phyloP scores from a whole-genome alignment of 108 stramenopile species.

The Conticribra guillardii region DNA sequence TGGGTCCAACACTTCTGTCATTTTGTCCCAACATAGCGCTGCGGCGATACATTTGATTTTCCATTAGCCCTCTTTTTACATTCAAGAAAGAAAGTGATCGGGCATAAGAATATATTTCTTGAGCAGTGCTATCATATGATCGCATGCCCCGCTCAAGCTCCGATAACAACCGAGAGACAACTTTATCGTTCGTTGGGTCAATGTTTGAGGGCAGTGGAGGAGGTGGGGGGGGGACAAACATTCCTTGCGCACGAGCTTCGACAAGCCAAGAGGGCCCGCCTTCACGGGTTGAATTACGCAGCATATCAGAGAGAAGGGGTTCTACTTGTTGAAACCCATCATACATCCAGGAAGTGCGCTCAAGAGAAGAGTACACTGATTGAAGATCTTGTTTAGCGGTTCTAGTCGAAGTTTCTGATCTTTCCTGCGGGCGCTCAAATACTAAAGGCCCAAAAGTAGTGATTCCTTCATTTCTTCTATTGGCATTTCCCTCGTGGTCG shows the following conservation, averaged over 20 bases:
- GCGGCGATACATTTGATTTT: neutral
- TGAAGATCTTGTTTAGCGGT: neutral
- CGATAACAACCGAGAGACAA: neutral
- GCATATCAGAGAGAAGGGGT: neutral
- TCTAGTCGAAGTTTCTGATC: neutral
- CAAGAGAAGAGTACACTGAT: slow-evolving; percentile 8
- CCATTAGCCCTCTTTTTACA: neutral
- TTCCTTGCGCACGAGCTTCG: slow-evolving; percentile 8
- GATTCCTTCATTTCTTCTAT: slow-evolving; percentile 19
- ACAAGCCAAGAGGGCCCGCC: slow-evolving; percentile 11
- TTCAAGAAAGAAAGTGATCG: neutral
- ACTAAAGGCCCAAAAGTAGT: slow-evolving; percentile 38
- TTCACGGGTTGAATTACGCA: neutral
- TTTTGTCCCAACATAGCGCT: slow-evolving; percentile 4
- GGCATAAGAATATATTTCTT: slow-evolving; percentile 3
- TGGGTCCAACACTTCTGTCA: neutral
- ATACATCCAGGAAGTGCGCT: slow-evolving; percentile 23
- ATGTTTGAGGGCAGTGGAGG: slow-evolving; percentile 8
- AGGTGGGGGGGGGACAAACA: slow-evolving; percentile 13
- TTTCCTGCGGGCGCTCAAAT: slow-evolving; percentile 14
- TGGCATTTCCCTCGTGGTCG: slow-evolving; percentile 41
- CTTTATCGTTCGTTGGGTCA: neutral
- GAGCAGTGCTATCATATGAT: neutral
- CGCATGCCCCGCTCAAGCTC: neutral
- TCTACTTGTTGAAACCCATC: neutral